Evolutionary conservation across 208 protist genomes (phyloP), one percentile per base, ranked within the genome.

Genomic region (Acanthamoeba royreba): DNA sequence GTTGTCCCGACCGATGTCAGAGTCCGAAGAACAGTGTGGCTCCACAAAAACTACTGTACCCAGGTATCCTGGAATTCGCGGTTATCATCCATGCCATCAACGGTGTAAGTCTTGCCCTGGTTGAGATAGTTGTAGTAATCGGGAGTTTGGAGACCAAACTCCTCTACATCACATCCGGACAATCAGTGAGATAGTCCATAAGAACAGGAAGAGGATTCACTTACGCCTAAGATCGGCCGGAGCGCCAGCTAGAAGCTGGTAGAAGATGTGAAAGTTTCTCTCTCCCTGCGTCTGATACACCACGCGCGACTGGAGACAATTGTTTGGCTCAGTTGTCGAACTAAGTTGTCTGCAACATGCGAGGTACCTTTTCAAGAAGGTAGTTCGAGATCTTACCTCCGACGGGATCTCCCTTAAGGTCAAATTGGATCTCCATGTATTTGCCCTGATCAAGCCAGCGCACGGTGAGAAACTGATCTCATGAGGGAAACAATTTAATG

Each of bases 81-180:
- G 35, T 66, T 92, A 94, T 99, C 98, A 89, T 99, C 97, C 4
- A 98, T 94, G 53, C 97, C 97, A 92, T 96, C 95, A 13, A 97
- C 96, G 11, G 93, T 96, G 61, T 97, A 91, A 66, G 91, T 94
- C 1, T 98, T 89, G 92, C 98, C 98, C 53, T 94, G 74, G 93
- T 97, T 98, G 33, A 97, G 87, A 1, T 93, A 53, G 9, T 97
- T 93, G 15, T 63, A 15, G 38, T 66, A 33, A 89, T 28, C 19
- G 13, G 15, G 81, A 19, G 25, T 28, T 15, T 13, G 19, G 25
- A 31, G 13, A 19, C 45, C 72, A 17, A 83, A 83, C 35, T 45
- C 31, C 15, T 22, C 72, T 53, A 31, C n/a, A 83, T 31, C 22
- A 25, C 53, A 63, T 63, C 74, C 28, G 38, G 42, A 1, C 38